These are phyloP conservation scores for Monosporascus sp. DNA, from an alignment of 2,329 filamentous ascomycete genomes.

Conservation along the genomic window DNA sequence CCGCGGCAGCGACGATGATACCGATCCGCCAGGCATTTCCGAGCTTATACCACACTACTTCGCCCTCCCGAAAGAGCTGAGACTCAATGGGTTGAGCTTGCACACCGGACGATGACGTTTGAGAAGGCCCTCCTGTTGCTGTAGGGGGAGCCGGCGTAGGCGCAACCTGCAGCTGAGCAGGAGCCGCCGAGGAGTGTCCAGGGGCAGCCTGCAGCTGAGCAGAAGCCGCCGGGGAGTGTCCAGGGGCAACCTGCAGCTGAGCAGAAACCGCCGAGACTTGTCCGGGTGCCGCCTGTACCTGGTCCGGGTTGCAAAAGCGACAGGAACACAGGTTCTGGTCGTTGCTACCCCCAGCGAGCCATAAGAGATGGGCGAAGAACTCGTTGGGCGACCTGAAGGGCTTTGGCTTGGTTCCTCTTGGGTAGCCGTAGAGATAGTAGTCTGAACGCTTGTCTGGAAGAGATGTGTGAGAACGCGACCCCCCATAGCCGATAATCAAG, in stretches of 20 bases:
- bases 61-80: slow-evolving; percentile 40
- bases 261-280: slow-evolving; percentile 2
- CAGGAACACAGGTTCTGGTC: slow-evolving; percentile 6
- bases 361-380: slow-evolving; percentile 10
- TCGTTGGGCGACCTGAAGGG: slow-evolving; percentile 7
- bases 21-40: slow-evolving; percentile 43
- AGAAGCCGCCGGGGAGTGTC: slow-evolving; percentile 2
- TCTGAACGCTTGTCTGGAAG: slow-evolving; percentile 1
- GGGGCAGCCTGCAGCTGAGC: neutral
- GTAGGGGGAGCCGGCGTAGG: neutral
- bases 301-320: slow-evolving; percentile 6
- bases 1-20: slow-evolving; percentile 26
- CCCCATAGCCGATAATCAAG: neutral
- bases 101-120: slow-evolving; percentile 6
- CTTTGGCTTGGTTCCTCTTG: slow-evolving; percentile 6
- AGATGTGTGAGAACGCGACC: neutral
- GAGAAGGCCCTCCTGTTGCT: neutral
- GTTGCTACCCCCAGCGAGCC: slow-evolving; percentile 4
- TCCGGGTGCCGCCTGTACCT: neutral
- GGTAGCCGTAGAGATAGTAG: slow-evolving; percentile 11
- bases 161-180: neutral
- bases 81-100: slow-evolving; percentile 15
- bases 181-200: slow-evolving; percentile 2
- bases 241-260: neutral
- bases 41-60: slow-evolving; percentile 46